Conservation (phyloP, 257 asterid species). For the Solanum piurae region DNA sequence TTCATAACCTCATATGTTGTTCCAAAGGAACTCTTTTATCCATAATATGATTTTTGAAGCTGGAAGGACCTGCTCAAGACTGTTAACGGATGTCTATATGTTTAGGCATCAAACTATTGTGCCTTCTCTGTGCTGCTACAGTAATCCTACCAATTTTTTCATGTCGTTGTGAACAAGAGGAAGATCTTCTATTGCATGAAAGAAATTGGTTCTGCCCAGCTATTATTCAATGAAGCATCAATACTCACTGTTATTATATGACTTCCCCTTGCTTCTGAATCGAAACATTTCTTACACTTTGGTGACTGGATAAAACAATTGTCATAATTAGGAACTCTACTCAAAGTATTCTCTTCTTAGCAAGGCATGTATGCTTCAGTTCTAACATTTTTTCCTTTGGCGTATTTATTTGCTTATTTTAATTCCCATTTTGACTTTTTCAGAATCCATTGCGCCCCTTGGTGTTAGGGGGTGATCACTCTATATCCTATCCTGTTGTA, state of each 20-base stretch:
- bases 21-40: background rate
- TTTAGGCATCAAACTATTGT: background rate
- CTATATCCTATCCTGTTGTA: constrained; percentile 87
- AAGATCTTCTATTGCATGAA: background rate
- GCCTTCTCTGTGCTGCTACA: background rate
- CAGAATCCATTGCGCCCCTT: constrained; percentile 85
- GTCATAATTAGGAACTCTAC: background rate
- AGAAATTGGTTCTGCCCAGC: background rate
- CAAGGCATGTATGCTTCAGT: background rate
- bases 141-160: background rate
- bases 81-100: background rate
- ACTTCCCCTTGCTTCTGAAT: background rate
- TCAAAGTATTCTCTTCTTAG: background rate
- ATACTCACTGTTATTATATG: background rate
- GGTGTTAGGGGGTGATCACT: constrained; percentile 98
- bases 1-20: background rate
- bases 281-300: background rate
- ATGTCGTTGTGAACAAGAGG: background rate
- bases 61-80: background rate
- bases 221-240: background rate
- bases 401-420: background rate
- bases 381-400: background rate
- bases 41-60: background rate
- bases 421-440: background rate
- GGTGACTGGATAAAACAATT: background rate